Evolutionary conservation across 805 yeast species (phyloP).

Genomic region (Ogataea trehaloabstinens): DNA sequence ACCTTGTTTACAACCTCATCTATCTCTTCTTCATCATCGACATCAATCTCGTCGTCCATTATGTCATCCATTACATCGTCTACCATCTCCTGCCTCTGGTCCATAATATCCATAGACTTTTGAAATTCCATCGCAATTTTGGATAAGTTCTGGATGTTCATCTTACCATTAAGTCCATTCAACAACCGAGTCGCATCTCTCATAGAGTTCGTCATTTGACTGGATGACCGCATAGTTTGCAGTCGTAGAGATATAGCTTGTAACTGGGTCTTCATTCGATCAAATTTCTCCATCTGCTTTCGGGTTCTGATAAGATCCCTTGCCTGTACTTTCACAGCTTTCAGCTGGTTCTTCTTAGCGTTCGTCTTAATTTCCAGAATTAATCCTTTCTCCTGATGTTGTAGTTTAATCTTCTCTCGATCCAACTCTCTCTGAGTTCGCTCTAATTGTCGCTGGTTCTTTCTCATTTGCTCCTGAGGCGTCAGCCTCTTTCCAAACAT

Average conservation of each 20-base stretch:
- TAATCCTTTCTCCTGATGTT: conserved; percentile 87
- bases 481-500: conserved; percentile 90
- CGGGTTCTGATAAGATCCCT: conserved; percentile 90
- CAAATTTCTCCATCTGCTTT: conserved; percentile 80
- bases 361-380: conserved; percentile 83
- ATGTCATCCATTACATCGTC: conserved; percentile 97
- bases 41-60: conserved; percentile 86
- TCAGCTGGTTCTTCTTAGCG: conserved; percentile 85
- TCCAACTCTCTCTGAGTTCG: conserved; percentile 91
- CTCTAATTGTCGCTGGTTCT: conserved; percentile 93
- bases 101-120: conserved; percentile 93
- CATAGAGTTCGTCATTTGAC: conserved; percentile 95
- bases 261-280: conserved; percentile 88
- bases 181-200: conserved; percentile 85
- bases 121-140: conserved; percentile 95
- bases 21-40: conserved; percentile 77
- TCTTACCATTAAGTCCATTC: conserved; percentile 77
- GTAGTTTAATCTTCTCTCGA: conserved; percentile 81
- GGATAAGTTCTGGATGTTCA: conserved; percentile 88
- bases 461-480: conserved; percentile 92
- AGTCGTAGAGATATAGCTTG: conserved; percentile 92
- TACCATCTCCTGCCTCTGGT: conserved; percentile 98
- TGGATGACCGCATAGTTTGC: conserved; percentile 89
- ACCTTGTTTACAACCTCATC: conserved; percentile 91
- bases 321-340: conserved; percentile 92